Percentiles rank a stretch among this genome's conserved stretches.
Evolutionary conservation across 345 rosid genomes (phyloP).

Genomic region (Capsella bursapastoris): DNA sequence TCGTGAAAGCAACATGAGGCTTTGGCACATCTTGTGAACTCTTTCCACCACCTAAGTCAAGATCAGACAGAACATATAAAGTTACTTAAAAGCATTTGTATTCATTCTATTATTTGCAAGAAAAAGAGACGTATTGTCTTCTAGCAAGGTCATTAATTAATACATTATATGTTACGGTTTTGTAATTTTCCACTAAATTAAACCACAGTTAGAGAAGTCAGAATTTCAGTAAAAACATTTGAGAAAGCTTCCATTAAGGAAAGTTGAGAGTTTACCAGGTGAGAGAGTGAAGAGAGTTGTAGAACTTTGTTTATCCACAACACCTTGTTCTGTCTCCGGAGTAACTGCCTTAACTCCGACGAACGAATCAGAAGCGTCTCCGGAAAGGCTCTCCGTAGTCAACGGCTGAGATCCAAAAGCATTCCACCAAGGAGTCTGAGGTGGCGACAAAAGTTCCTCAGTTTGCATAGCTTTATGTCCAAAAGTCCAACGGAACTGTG

Average conservation of each 20-base stretch:
- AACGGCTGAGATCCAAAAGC: slow-evolving; percentile 57
- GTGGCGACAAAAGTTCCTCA: slow-evolving; percentile 59
- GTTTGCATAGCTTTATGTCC: slow-evolving; percentile 68
- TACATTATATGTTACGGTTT: neutral
- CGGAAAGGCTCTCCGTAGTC: slow-evolving; percentile 54
- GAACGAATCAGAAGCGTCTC: slow-evolving; percentile 47
- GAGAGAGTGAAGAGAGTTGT: slow-evolving; percentile 57
- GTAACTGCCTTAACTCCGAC: slow-evolving; percentile 49
- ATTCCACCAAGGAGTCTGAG: slow-evolving; percentile 67
- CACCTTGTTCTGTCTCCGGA: slow-evolving; percentile 49
- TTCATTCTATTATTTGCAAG: slow-evolving; percentile 1
- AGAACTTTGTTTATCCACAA: slow-evolving; percentile 50
- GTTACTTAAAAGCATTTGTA: neutral
- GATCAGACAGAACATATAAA: neutral
- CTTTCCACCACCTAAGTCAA: slow-evolving; percentile 61
- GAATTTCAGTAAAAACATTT: neutral
- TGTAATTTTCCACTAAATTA: neutral
- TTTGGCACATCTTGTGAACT: slow-evolving; percentile 55
- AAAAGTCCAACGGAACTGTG: slow-evolving; percentile 5
- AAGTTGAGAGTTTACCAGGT: slow-evolving; percentile 48
- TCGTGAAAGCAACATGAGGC: slow-evolving; percentile 51
- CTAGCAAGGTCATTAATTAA: neutral
- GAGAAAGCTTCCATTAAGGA: neutral
- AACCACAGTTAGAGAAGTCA: neutral
- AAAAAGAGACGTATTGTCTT: slow-evolving; percentile 16